Base-by-base conservation (phyloP, 805 yeast species). In the Pichia membranifaciens region DNA sequence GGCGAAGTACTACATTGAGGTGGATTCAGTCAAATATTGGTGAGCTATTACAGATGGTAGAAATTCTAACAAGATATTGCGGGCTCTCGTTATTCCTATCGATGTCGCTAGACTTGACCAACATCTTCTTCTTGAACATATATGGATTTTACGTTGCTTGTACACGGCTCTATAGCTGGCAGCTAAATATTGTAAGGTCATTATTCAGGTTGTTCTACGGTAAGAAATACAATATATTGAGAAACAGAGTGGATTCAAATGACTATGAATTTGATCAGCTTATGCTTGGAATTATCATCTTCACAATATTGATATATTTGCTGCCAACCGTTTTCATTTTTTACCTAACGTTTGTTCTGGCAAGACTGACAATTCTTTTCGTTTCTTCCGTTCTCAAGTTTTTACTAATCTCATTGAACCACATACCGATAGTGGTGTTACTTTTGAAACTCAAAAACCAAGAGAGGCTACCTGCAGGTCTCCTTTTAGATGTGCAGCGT, bases 261-360 rank as follows among this genome's bases (percentile, higher is more conserved):
- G 79, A 84, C 60, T 91, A 86, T 62, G 91, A 86, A 50, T 69
- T 91, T 21, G 96, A 90, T 61, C 96, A 90, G 58, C 71, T 91
- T 47, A 68, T 95, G 42, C 67, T 91, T 60, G 99, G 99, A 0
- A 93, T 96, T 2, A 73, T 93, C 48, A 65, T 91, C 16, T 93
- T 93, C 65, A 87, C 91, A 42, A 79, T 90, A 15, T 68, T 87
- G 44, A 66, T 84, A 0, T 86, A 89, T 55, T 68, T 95, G 31
- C 64, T 89, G 43, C 99, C 99, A 0, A 93, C 99, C 0, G 84
- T 88, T 2, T 61, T 82, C 54, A 93, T 93, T 13, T 93, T 90
- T 60, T 93, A 93, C 59, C 55, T 81, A 16, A 76, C 82, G 20
- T 91, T 89, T 64, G 84, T 87, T 5, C 51, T 73, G 0, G 69